These are phyloP conservation scores for Favolaschia claudopus DNA, from an alignment of 768 basidiomycete genomes.

Conservation along the genomic window DNA sequence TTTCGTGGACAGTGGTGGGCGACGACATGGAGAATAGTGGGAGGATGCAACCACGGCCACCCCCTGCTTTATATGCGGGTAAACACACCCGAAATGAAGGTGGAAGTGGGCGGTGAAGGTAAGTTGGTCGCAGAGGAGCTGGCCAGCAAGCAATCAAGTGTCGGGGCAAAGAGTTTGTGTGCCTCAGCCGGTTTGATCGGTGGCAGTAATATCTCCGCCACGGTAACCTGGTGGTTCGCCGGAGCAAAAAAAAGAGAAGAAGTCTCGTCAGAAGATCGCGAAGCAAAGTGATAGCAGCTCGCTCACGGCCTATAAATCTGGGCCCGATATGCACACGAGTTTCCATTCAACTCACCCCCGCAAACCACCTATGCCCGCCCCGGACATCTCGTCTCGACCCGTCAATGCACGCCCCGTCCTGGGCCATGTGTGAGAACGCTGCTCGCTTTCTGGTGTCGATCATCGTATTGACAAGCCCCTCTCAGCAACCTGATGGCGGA, in stretches of 20 bases:
- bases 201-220: conserved; percentile 18
- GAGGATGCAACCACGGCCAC: background rate
- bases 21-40: background rate
- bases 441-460: background rate
- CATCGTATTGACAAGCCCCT: too few relatives aligned
- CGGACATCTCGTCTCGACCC: conserved; percentile 1
- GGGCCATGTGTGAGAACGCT: conserved; percentile 15
- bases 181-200: conserved; percentile 18
- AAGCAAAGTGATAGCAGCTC: background rate
- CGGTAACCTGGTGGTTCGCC: background rate
- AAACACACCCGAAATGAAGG: background rate
- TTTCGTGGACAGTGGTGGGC: conserved; percentile 9
- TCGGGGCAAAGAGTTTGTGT: conserved; percentile 6
- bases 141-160: background rate
- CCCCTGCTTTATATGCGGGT: conserved; percentile 3
- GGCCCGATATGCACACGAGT: conserved; percentile 1
- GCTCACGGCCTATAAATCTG: conserved; percentile 15
- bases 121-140: background rate
- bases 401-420: conserved; percentile 15
- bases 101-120: background rate
- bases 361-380: conserved; percentile 18
- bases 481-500: conserved; percentile 26
- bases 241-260: background rate
- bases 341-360: background rate
- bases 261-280: conserved; percentile 9